A percentile compares a stretch with the other conserved stretches of the same genome.
These are phyloP conservation scores for Cystofilobasidium capitatum DNA, from an alignment of 768 basidiomycete genomes.

Conservation along the genomic window DNA sequence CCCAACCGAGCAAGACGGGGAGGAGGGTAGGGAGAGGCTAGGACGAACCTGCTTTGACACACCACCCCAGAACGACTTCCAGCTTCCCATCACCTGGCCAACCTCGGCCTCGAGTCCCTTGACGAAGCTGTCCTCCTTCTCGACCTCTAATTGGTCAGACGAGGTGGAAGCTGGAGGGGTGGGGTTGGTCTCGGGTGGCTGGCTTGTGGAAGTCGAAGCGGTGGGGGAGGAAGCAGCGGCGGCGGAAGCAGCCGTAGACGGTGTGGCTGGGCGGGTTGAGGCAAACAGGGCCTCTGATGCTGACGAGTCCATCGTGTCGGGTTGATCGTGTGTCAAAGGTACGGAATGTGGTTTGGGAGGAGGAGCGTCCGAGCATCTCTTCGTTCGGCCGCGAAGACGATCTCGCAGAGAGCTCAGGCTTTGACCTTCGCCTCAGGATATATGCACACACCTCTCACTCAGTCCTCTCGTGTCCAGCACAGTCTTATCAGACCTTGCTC, in stretches of 20 bases:
- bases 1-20: neutral
- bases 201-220: neutral
- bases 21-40: neutral
- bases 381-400: too few species aligned
- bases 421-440: too few species aligned
- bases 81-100: constrained; percentile 16
- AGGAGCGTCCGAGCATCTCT: too few species aligned
- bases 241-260: neutral
- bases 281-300: neutral
- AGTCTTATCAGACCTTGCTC: too few species aligned
- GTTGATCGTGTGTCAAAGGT: neutral
- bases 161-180: neutral
- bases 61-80: constrained; percentile 23
- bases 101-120: constrained; percentile 22
- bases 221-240: too few species aligned
- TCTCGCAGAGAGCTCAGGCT: too few species aligned
- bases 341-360: too few species aligned
- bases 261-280: neutral
- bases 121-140: constrained; percentile 15
- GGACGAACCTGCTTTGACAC: constrained; percentile 23
- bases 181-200: too few species aligned
- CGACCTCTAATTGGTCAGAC: neutral
- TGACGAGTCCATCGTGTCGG: neutral
- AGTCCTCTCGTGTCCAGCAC: too few species aligned
- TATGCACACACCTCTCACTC: too few species aligned